Base-by-base conservation (phyloP, 352 stramenopile species). In the Phytophthora kernoviae region DNA sequence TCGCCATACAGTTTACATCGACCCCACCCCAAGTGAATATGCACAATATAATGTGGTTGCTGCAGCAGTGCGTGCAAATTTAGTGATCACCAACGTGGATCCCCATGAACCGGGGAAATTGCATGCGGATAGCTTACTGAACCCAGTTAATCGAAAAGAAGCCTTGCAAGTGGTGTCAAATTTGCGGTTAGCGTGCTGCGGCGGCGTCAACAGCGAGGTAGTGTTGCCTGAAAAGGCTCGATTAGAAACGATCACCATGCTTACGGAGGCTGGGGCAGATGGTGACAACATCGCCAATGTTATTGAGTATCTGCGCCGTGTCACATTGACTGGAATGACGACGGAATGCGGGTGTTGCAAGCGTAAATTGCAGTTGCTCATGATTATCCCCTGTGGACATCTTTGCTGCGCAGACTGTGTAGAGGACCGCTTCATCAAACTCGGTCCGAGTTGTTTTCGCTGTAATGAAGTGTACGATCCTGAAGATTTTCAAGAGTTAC, bases 351-450 rank as follows among this genome's bases (percentile, higher is more conserved):
- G 69, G 20, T 58, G 62, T 10, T 98, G 94, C 55, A 67, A 64
- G 9, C 65, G 93, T 0, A 43, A 88, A 17, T 54, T 97, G 5
- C 82, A 90, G 52, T 71, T 92, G 34, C 65, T 98, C 0, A 87
- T 97, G 68, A 56, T 98, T 4, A 65, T 97, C 10, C 90, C 91
- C 15, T 98, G 94, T 65, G 90, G 87, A 1, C 73, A 95, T 54
- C 57, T 98, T 5, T 75, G 93, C 32, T 98, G 94, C 56, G 84
- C 90, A 0, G 91, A 98, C 49, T 98, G 94, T 40, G 68, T 96
- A 2, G 79, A 97, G 61, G 75, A 81, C 14, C 63, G 69, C 10
- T 61, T 88, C 7, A 51, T 77, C 11, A 40, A 62, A 6, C 18
- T 70, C 21, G 69, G 92, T 5, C 44, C 65, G 5, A 62, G n/a